A percentile compares a stretch with the other conserved stretches of the same genome.
Evolutionary conservation across 2,329 filamentous ascomycete genomes (phyloP).

Genomic region (Colletotrichum acutatum): DNA sequence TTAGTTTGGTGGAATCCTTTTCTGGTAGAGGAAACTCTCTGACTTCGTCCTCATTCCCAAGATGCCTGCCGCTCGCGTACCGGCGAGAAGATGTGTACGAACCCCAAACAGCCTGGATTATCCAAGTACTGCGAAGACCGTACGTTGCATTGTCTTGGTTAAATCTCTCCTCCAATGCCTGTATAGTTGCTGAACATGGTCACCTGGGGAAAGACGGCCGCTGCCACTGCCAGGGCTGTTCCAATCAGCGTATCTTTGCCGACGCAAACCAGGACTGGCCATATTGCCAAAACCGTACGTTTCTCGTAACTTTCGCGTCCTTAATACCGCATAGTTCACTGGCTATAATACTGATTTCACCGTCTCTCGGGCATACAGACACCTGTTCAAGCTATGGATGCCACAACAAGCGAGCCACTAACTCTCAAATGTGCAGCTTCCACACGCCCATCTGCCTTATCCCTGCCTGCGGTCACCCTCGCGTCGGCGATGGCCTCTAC

Average conservation of each 20-base stretch:
- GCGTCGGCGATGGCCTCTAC: slow-evolving; percentile 26
- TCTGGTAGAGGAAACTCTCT: too few species aligned
- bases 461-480: slow-evolving; percentile 27
- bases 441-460: slow-evolving; percentile 36
- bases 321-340: too few species aligned
- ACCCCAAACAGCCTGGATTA: slow-evolving; percentile 22
- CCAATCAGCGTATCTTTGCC: slow-evolving; percentile 16
- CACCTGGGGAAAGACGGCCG: slow-evolving; percentile 15
- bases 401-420: slow-evolving; percentile 26
- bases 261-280: slow-evolving; percentile 30
- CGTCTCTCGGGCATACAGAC: slow-evolving; percentile 19
- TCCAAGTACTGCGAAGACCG: slow-evolving; percentile 36
- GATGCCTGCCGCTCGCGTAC: slow-evolving; percentile 37
- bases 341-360: neutral
- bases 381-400: slow-evolving; percentile 35
- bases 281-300: slow-evolving; percentile 32
- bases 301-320: too few species aligned
- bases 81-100: slow-evolving; percentile 36
- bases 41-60: too few species aligned
- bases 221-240: slow-evolving; percentile 32
- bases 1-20: too few species aligned
- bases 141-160: neutral
- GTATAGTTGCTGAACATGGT: neutral
- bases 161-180: too few species aligned
- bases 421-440: slow-evolving; percentile 23